Evolutionary conservation across 139 green algal species (phyloP).

Genomic region (Dunaliella primolecta): DNA sequence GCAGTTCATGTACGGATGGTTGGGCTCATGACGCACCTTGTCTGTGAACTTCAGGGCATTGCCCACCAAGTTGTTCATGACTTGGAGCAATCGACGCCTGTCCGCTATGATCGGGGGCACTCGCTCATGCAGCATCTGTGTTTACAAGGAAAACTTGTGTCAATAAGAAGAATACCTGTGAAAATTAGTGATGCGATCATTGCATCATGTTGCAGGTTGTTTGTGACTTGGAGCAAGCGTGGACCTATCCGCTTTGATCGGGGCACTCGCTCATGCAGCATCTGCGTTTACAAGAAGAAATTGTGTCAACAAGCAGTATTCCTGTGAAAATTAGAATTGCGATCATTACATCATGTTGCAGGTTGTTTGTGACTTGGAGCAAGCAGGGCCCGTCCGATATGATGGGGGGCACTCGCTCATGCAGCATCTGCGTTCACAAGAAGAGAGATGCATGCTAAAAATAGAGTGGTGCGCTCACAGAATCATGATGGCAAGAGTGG

Average conservation of each 20-base stretch:
- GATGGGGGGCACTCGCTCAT: slow-evolving; percentile 23
- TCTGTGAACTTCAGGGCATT: slow-evolving; percentile 66
- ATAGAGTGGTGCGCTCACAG: no score
- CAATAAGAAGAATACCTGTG: no score
- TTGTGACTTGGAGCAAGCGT: slow-evolving; percentile 37
- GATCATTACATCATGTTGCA: slow-evolving; percentile 49
- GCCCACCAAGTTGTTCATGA: slow-evolving; percentile 22
- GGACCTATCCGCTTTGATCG: slow-evolving; percentile 39
- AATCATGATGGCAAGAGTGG: slow-evolving; percentile 30
- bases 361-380: slow-evolving; percentile 25
- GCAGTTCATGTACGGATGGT: no score
- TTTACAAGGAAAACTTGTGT: no score
- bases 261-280: slow-evolving; percentile 17
- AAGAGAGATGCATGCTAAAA: no score
- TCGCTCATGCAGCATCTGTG: slow-evolving; percentile 11
- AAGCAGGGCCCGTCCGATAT: slow-evolving; percentile 45
- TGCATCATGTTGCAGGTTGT: slow-evolving; percentile 39
- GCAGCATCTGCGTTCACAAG: slow-evolving; percentile 9
- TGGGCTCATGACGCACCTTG: slow-evolving; percentile 22
- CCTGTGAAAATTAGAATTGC: no score
- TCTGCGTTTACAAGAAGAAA: neutral
- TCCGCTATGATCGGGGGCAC: slow-evolving; percentile 43
- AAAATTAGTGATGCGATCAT: no score
- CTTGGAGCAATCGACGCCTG: slow-evolving; percentile 41
- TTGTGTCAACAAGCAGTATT: no score